phyloP scores from a whole-genome alignment of 2,329 filamentous ascomycete genomes.

The Epichloe coenophiala region DNA sequence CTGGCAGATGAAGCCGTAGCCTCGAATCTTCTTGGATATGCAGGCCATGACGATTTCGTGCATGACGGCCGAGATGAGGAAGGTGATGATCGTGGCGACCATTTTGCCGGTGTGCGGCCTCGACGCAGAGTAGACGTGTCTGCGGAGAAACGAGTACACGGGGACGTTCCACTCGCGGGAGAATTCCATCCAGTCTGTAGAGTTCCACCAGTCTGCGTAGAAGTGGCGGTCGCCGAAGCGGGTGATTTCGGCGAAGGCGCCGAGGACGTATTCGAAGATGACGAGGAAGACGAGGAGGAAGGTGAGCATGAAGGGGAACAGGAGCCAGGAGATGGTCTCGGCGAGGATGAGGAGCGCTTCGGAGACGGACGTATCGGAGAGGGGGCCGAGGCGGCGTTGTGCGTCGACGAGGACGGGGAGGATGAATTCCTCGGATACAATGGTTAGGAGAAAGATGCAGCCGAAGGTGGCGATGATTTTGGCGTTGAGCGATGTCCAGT shows the following conservation, averaged over 20 bases:
- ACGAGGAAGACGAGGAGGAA: constrained; percentile 93
- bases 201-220: constrained; percentile 69
- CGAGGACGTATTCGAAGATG: constrained; percentile 94
- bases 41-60: constrained; percentile 97
- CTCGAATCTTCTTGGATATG: constrained; percentile 91
- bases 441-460: constrained; percentile 86
- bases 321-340: constrained; percentile 78
- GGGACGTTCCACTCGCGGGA: constrained; percentile 96
- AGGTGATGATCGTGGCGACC: constrained; percentile 77
- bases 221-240: constrained; percentile 89
- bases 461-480: constrained; percentile 87
- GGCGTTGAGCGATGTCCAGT: constrained; percentile 69
- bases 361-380: constrained; percentile 25
- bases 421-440: constrained; percentile 91
- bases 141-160: constrained; percentile 85
- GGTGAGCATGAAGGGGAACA: constrained; percentile 95
- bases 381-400: constrained; percentile 33
- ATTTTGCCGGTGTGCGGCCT: constrained; percentile 61
- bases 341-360: constrained; percentile 71
- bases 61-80: constrained; percentile 75
- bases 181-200: constrained; percentile 88
- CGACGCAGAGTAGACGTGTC: constrained; percentile 84
- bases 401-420: constrained; percentile 75
- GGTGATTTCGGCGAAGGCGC: constrained; percentile 88
- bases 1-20: constrained; percentile 88